Conservation (phyloP, 768 basidiomycete genomes). For the Collybia nuda region DNA sequence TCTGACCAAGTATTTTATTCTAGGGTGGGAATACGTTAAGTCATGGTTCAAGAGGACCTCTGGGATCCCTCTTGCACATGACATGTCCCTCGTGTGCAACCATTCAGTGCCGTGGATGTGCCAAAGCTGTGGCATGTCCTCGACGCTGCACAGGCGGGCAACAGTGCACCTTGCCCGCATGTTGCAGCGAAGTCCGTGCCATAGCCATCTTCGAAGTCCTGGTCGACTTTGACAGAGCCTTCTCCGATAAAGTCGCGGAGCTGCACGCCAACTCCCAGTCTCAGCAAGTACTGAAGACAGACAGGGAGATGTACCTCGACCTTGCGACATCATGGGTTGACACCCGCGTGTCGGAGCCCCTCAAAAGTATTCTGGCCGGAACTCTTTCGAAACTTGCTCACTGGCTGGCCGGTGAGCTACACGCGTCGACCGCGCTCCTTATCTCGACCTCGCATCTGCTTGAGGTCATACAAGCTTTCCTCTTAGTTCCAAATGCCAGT, state of each 20-base stretch:
- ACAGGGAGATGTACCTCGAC: slow-evolving; percentile 20
- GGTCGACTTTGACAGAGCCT: slow-evolving; percentile 28
- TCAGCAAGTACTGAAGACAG: not conserved
- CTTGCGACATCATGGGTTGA: slow-evolving; percentile 15
- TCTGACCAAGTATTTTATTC: too few relatives aligned
- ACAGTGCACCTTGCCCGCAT: slow-evolving; percentile 25
- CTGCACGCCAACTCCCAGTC: slow-evolving; percentile 4
- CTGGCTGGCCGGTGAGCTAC: slow-evolving; percentile 10
- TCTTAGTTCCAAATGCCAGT: slow-evolving; percentile 27
- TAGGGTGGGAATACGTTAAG: too few relatives aligned
- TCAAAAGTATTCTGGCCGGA: slow-evolving; percentile 6
- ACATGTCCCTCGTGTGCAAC: slow-evolving; percentile 19
- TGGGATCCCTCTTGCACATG: slow-evolving; percentile 17
- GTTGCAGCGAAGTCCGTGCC: slow-evolving; percentile 28
- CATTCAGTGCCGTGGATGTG: slow-evolving; percentile 33
- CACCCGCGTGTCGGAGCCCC: not conserved
- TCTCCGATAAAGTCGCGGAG: slow-evolving; percentile 18
- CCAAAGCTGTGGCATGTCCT: slow-evolving; percentile 18
- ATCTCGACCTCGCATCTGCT: slow-evolving; percentile 27
- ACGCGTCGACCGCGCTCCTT: slow-evolving; percentile 18
- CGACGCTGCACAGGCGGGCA: slow-evolving; percentile 23
- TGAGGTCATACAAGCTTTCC: slow-evolving; percentile 29
- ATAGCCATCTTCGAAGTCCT: slow-evolving; percentile 33
- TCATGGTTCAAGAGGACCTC: not conserved
- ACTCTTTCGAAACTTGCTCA: slow-evolving; percentile 5